A percentile compares a stretch with the other conserved stretches of the same genome.
phyloP scores from a whole-genome alignment of 73 alveolate species.

The Paramecium sonneborni region DNA sequence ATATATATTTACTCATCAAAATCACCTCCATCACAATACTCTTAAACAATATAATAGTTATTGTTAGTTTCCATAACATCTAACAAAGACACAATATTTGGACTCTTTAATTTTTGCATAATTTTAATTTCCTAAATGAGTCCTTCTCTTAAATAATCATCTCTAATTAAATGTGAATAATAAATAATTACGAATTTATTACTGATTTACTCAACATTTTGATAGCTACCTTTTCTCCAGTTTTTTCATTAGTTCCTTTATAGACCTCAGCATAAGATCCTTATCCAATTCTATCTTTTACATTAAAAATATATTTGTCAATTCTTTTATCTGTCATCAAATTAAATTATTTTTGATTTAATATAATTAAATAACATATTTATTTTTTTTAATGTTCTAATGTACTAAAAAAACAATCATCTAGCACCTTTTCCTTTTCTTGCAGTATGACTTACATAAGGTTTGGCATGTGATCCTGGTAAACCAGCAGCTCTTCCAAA shows the following conservation, averaged over 20 bases:
- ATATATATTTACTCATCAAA: constrained; percentile 60
- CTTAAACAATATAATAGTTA: constrained; percentile 65
- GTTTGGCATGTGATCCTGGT: constrained; percentile 76
- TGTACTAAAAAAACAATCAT: constrained; percentile 11
- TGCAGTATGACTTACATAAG: constrained; percentile 76
- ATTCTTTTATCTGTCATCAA: constrained; percentile 62
- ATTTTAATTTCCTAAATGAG: constrained; percentile 59
- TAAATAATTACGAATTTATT: constrained; percentile 19
- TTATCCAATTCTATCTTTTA: constrained; percentile 57
- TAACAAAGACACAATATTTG: constrained; percentile 54
- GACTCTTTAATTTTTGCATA: constrained; percentile 58
- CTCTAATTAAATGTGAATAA: neutral
- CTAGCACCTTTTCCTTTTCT: constrained; percentile 80
- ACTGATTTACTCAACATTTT: constrained; percentile 57
- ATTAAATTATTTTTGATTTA: neutral
- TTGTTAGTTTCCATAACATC: constrained; percentile 66
- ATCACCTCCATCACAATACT: constrained; percentile 69
- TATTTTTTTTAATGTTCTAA: neutral
- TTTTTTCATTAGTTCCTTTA: constrained; percentile 58
- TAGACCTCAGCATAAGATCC: constrained; percentile 66
- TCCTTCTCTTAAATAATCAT: constrained; percentile 67
- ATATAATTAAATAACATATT: neutral
- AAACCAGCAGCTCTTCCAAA: constrained; percentile 96
- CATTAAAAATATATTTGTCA: constrained; percentile 57
- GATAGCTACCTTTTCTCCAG: constrained; percentile 65